Base-by-base conservation (phyloP, 345 rosid species). In the Rhizophora apiculata region DNA sequence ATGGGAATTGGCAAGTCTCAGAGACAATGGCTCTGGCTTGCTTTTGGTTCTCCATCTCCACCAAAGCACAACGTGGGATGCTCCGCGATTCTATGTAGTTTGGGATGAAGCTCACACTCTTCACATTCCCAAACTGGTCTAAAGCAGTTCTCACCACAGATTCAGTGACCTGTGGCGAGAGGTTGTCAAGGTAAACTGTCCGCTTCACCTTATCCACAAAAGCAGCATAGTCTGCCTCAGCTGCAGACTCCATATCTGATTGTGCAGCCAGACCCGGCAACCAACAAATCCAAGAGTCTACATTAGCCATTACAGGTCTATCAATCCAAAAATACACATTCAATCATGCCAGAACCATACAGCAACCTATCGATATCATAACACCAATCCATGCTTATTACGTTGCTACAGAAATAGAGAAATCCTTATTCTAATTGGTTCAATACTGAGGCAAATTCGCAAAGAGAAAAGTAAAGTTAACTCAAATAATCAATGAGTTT, bases 111-210 rank as follows among this genome's bases (percentile, higher is more conserved):
- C 37, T 72, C 24, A 88, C 83, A 46, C 55, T 76, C 74, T 78
- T 82, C 4, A 94, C 96, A 0, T 56, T 72, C 62, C 91, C 95
- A 75, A 85, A 94, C 86, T 91, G 97, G 65, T 66, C 79, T 6
- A 94, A 70, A 26, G 88, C 95, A 24, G 82, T 81, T 75, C 68
- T 76, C 27, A 91, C 0, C 62, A 89, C 82, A 5, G 87, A 2
- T 27, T 79, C 75, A 20, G 89, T 82, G 18, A 85, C 92, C 37
- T 66, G 79, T 6, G 96, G 95, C 6, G 96, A 85, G 67, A 94
- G 87, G 63, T 81, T 87, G 74, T 91, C 95, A 0, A 94, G 30
- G 62, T 68, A 89, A 53, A 94, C 85, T 0, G 95, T 87, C 53
- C 93, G 86, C 19, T 68, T 81, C 36, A 88, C 87, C 83, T 85